Base-by-base conservation (phyloP, 441 rosid genomes). In the Adansonia grandidieri region DNA sequence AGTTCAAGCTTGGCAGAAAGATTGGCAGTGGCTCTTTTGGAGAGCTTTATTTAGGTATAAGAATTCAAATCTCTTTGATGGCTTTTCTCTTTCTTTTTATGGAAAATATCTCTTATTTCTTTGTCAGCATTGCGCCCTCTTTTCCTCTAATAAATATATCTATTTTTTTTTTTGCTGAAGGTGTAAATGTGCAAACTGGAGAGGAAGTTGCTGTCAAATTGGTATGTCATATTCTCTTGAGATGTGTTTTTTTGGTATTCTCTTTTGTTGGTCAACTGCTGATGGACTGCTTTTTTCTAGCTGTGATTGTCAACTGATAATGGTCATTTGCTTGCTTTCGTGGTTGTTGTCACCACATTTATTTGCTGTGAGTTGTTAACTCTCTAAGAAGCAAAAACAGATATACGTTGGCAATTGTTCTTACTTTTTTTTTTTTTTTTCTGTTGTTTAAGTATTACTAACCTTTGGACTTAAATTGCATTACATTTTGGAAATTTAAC, bases 21-120 rank as follows among this genome's bases (percentile, higher is more conserved):
- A 95, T 96, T 63, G 99, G 98, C 22, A 91, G 98, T 85, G 98
- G 99, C 76, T 96, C 98, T 62, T 96, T 96, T 72, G 98, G 99
- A 56, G 98, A 96, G 81, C 95, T 96, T 50, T 93, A 91, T 87
- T 84, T 94, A 81, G 99, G 99, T 96, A 76, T 64, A 9, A 24
- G 10, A 87, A 81, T 75, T 13, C 42, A 75, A 20, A 70, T 19
- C 53, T 57, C 48, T 15, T 69, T 17, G 5, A 47, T 69, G 54
- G 32, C 20, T 0, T 37, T 42, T 54, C 24, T 0, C n/a, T 63
- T 42, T 40, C n/a, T 6, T 65, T 75, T 1, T 19, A 4, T 61
- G 53, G 9, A 17, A n/a, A 37, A 32, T 50, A 14, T 71, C 9
- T 54, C 11, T 24, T 20, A 10, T 79, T 69, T 53, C 11, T 37